These are phyloP conservation scores for Cercospora citrullina DNA, from an alignment of 2,329 filamentous ascomycete species.

Conservation along the genomic window DNA sequence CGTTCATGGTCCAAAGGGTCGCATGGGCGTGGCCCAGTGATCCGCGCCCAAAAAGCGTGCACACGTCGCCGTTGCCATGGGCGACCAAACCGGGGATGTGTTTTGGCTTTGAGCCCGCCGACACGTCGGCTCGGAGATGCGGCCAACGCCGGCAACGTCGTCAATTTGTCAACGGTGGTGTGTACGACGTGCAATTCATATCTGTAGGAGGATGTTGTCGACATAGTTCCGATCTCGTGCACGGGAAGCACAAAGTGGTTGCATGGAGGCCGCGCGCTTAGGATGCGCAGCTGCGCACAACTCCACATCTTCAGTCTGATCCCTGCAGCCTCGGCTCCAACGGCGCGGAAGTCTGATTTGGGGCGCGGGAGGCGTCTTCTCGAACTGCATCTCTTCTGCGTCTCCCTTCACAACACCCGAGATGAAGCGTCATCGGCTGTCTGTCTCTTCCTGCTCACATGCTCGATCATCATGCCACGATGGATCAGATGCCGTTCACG, in stretches of 20 bases:
- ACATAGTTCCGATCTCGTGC: not conserved
- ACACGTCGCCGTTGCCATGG: not conserved
- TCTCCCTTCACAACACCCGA: slow-evolving; percentile 9
- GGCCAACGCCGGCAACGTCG: not conserved
- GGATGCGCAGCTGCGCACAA: not conserved
- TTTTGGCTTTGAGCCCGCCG: not conserved
- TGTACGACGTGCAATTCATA: not conserved
- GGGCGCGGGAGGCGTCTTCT: not conserved
- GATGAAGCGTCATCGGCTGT: slow-evolving; percentile 1
- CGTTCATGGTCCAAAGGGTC: slow-evolving; percentile 1
- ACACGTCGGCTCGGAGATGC: not conserved
- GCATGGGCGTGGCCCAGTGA: not conserved
- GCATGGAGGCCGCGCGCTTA: not conserved
- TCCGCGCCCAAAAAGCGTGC: not conserved
- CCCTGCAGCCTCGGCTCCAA: not conserved
- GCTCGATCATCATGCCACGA: not conserved
- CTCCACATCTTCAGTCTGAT: not conserved
- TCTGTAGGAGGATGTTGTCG: not conserved
- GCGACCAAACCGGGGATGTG: not conserved
- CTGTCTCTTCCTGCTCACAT: no score
- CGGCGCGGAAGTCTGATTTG: not conserved
- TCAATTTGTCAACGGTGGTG: not conserved
- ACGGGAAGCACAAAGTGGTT: not conserved
- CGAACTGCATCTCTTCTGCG: not conserved
- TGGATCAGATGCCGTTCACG: not conserved